Conservation (phyloP, 805 yeast genomes). For the Candida schatavii region DNA sequence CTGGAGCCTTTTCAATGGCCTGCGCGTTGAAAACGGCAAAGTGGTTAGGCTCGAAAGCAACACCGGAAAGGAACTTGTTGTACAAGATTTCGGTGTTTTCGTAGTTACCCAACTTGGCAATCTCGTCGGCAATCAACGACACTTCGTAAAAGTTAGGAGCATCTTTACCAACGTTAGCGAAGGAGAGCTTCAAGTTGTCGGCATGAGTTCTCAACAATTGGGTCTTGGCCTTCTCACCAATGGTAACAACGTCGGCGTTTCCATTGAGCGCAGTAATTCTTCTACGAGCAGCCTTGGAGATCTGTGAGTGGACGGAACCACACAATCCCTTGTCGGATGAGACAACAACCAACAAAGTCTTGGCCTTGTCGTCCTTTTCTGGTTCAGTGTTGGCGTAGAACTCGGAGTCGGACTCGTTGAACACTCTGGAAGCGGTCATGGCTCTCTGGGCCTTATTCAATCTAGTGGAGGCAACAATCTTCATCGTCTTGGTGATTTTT, state of each 20-base stretch:
- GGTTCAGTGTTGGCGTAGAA: slow-evolving; percentile 84
- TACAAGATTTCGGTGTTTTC: slow-evolving; percentile 75
- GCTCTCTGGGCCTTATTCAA: slow-evolving; percentile 94
- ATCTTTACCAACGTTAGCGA: slow-evolving; percentile 93
- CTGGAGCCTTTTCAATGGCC: slow-evolving; percentile 80
- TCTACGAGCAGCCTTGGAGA: slow-evolving; percentile 82
- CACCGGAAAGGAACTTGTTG: slow-evolving; percentile 85
- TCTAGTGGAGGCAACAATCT: slow-evolving; percentile 97
- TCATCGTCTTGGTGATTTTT: slow-evolving; percentile 99
- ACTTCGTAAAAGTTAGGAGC: slow-evolving; percentile 94
- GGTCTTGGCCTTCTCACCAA: slow-evolving; percentile 92
- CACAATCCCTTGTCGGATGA: slow-evolving; percentile 98
- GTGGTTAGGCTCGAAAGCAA: slow-evolving; percentile 81
- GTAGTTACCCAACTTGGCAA: slow-evolving; percentile 66
- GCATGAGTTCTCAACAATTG: slow-evolving; percentile 85
- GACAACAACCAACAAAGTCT: slow-evolving; percentile 79
- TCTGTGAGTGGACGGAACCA: slow-evolving; percentile 96
- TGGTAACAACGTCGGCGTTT: slow-evolving; percentile 71
- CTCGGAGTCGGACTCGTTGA: slow-evolving; percentile 74
- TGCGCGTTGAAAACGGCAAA: slow-evolving; percentile 65
- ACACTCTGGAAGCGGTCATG: slow-evolving; percentile 82
- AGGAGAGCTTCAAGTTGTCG: slow-evolving; percentile 64
- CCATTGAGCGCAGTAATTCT: slow-evolving; percentile 60
- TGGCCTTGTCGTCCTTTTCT: slow-evolving; percentile 51
- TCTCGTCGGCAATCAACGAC: slow-evolving; percentile 82